phyloP scores from a whole-genome alignment of 129 eudicot genomes.

The Chrysanthemum seticuspe region DNA sequence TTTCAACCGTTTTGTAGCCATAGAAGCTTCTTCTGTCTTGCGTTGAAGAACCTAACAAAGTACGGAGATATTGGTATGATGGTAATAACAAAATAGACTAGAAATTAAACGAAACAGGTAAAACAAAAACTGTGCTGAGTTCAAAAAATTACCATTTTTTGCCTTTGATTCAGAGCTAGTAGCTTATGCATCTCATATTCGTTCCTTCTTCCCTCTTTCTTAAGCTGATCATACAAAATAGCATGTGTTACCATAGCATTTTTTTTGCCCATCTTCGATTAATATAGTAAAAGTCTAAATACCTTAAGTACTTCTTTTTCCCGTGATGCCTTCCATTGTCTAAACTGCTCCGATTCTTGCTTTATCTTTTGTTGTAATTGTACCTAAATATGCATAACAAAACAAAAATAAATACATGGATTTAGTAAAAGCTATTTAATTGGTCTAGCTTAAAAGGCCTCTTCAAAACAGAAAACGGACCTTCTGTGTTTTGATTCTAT shows the following conservation, averaged over 20 bases:
- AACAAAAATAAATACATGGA: neutral
- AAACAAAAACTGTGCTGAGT: neutral
- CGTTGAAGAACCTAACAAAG: conserved; percentile 75
- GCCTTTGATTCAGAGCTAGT: conserved; percentile 91
- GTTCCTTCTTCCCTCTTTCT: conserved; percentile 97
- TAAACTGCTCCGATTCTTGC: conserved; percentile 95
- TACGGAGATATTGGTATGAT: neutral
- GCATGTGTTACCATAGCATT: neutral
- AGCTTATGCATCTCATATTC: conserved; percentile 99
- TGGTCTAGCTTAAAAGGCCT: neutral
- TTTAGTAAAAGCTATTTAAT: neutral
- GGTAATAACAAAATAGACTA: neutral
- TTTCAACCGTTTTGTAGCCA: conserved; percentile 88
- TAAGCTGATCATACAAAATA: conserved; percentile 51
- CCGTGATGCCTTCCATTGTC: conserved; percentile 84
- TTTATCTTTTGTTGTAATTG: conserved; percentile 94
- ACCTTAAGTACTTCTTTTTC: conserved; percentile 99
- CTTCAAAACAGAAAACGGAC: conserved; percentile 31
- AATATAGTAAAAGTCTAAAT: neutral
- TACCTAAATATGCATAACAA: conserved; percentile 51
- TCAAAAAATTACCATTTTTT: conserved; percentile 67
- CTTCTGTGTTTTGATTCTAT: conserved; percentile 87
- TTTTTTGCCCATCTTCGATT: neutral
- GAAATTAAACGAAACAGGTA: neutral
- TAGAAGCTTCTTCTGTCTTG: conserved; percentile 93